A percentile compares a stretch with the other conserved stretches of the same genome.
Evolutionary conservation across 2,329 filamentous ascomycete species (phyloP).

Genomic region (Sporothrix humicola): DNA sequence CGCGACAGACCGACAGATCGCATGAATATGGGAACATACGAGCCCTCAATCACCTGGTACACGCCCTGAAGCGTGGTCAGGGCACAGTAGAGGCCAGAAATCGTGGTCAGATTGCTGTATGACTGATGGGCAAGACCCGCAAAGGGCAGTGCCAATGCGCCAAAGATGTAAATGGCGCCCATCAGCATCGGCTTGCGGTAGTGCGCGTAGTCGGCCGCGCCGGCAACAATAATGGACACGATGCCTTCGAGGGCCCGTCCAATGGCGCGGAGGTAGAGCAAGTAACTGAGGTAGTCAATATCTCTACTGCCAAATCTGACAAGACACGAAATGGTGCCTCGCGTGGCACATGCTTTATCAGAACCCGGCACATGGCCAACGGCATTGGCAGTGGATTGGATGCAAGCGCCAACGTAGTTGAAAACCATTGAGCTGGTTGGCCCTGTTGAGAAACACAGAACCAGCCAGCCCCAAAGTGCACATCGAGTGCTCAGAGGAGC

Average conservation of each 20-base stretch:
- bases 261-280: constrained; percentile 29
- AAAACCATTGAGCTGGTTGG: constrained; percentile 32
- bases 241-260: constrained; percentile 30
- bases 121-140: constrained; percentile 6
- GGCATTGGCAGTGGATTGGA: constrained; percentile 27
- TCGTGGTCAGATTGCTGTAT: not conserved
- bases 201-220: constrained; percentile 26
- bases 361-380: constrained; percentile 29
- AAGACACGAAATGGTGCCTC: constrained; percentile 22
- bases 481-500: not conserved
- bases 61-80: constrained; percentile 28
- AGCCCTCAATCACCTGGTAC: constrained; percentile 31
- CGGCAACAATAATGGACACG: constrained; percentile 26
- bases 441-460: constrained; percentile 10
- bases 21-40: constrained; percentile 32
- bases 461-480: constrained; percentile 31
- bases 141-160: constrained; percentile 29
- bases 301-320: constrained; percentile 22
- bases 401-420: constrained; percentile 31
- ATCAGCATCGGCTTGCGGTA: constrained; percentile 32
- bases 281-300: constrained; percentile 31
- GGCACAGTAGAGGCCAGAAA: constrained; percentile 28
- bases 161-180: constrained; percentile 31
- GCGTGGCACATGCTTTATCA: not conserved
- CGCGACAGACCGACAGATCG: constrained; percentile 10